These are phyloP conservation scores for Diutina neorugosa DNA, from an alignment of 1,139 yeast species.

Conservation along the genomic window DNA sequence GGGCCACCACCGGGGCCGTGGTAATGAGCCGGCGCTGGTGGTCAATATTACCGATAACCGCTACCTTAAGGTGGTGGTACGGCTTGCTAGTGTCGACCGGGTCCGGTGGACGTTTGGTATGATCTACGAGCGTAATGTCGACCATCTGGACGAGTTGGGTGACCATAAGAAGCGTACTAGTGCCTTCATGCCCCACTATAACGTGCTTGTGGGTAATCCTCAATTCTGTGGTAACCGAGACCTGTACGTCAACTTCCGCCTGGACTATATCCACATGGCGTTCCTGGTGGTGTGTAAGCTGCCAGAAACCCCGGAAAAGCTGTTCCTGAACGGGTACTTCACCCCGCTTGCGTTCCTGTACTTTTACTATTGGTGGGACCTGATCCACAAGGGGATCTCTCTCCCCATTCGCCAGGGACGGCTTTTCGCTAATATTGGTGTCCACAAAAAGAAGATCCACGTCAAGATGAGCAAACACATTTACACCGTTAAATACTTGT, in stretches of 20 bases:
- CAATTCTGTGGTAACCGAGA: slow-evolving; percentile 30
- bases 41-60: slow-evolving; percentile 19
- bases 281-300: slow-evolving; percentile 28
- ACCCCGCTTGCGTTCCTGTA: slow-evolving; percentile 59
- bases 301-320: slow-evolving; percentile 10
- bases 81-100: slow-evolving; percentile 25
- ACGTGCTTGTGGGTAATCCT: slow-evolving; percentile 30
- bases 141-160: slow-evolving; percentile 12
- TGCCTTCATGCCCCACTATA: slow-evolving; percentile 30
- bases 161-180: slow-evolving; percentile 23
- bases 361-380: slow-evolving; percentile 77
- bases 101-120: slow-evolving; percentile 33
- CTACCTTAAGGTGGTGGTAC: slow-evolving; percentile 26
- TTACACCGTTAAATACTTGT: slow-evolving; percentile 69
- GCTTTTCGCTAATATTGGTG: slow-evolving; percentile 31
- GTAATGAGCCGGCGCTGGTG: slow-evolving; percentile 23
- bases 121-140: slow-evolving; percentile 26
- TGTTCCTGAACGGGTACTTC: slow-evolving; percentile 64
- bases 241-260: slow-evolving; percentile 28
- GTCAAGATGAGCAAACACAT: slow-evolving; percentile 68
- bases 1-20: slow-evolving; percentile 1
- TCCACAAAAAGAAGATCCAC: slow-evolving; percentile 19
- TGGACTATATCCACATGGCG: slow-evolving; percentile 31
- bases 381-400: slow-evolving; percentile 58
- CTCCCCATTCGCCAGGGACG: slow-evolving; percentile 68